Percentiles rank a stretch among this genome's conserved stretches.
Evolutionary conservation across 345 rosid species (phyloP).

Genomic region (Clausena lansium): DNA sequence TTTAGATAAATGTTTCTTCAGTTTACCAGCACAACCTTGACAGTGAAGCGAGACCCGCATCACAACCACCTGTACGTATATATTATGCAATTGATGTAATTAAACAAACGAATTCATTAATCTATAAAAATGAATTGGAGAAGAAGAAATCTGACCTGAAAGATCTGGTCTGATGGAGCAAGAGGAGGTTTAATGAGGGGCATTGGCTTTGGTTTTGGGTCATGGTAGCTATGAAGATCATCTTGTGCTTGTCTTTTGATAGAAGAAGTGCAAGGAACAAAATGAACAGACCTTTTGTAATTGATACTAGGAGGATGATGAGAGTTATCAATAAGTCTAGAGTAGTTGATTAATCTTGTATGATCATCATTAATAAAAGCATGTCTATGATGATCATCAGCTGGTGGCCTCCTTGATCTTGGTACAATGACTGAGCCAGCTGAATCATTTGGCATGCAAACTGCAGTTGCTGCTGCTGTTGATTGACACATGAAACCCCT

Average conservation of each 20-base stretch:
- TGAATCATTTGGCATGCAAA: constrained; percentile 41
- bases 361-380: constrained; percentile 13
- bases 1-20: constrained; percentile 63
- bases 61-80: constrained; percentile 54
- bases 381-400: too few species aligned
- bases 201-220: constrained; percentile 7
- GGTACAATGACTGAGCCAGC: constrained; percentile 35
- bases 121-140: too few species aligned
- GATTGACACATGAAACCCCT: constrained; percentile 69
- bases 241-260: constrained; percentile 9
- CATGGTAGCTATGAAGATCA: not conserved
- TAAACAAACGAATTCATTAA: too few species aligned
- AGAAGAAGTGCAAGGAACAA: too few species aligned
- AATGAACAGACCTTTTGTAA: too few species aligned
- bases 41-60: constrained; percentile 71
- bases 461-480: constrained; percentile 40
- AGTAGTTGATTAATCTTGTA: constrained; percentile 25
- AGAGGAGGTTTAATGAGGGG: constrained; percentile 1
- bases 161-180: constrained; percentile 30
- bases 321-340: constrained; percentile 20
- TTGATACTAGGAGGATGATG: constrained; percentile 13
- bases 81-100: too few species aligned
- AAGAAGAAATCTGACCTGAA: constrained; percentile 34
- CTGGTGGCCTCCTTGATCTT: not conserved
- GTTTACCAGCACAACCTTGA: constrained; percentile 74